These are phyloP conservation scores for Daldinia sp. DNA, from an alignment of 2,329 filamentous ascomycete genomes.

Conservation along the genomic window DNA sequence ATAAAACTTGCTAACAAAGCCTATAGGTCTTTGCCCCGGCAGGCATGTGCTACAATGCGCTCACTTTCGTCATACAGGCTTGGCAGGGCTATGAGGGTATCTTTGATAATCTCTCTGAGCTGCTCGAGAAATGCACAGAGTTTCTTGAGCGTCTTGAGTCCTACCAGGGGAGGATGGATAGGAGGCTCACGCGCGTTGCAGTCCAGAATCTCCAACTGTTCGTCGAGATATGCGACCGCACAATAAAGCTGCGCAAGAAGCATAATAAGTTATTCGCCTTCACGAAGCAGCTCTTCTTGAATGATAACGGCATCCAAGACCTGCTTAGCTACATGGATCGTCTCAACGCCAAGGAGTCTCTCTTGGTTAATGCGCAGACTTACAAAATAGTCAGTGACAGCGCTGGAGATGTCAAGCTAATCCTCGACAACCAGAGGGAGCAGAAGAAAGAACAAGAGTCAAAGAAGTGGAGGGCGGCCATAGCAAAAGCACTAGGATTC, in stretches of 20 bases:
- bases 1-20: slow-evolving; percentile 5
- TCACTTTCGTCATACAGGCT: slow-evolving; percentile 49
- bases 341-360: slow-evolving; percentile 47
- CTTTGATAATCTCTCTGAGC: slow-evolving; percentile 46
- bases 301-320: slow-evolving; percentile 48
- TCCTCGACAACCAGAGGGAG: slow-evolving; percentile 44
- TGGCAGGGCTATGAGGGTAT: slow-evolving; percentile 49
- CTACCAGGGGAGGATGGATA: slow-evolving; percentile 47
- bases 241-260: slow-evolving; percentile 45
- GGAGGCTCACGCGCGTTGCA: slow-evolving; percentile 44
- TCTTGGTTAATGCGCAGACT: slow-evolving; percentile 48
- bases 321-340: slow-evolving; percentile 46
- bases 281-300: slow-evolving; percentile 48
- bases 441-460: slow-evolving; percentile 45
- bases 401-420: slow-evolving; percentile 44
- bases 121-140: slow-evolving; percentile 47
- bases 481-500: slow-evolving; percentile 44
- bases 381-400: slow-evolving; percentile 47
- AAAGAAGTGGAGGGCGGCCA: slow-evolving; percentile 44
- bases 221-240: slow-evolving; percentile 48
- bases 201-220: slow-evolving; percentile 50
- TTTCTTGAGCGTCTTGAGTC: slow-evolving; percentile 48
- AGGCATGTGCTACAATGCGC: slow-evolving; percentile 48
- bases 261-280: slow-evolving; percentile 44
- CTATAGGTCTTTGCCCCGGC: slow-evolving; percentile 47